Conservation (phyloP, 169 alveolate genomes). For the Plasmodium sp. region DNA sequence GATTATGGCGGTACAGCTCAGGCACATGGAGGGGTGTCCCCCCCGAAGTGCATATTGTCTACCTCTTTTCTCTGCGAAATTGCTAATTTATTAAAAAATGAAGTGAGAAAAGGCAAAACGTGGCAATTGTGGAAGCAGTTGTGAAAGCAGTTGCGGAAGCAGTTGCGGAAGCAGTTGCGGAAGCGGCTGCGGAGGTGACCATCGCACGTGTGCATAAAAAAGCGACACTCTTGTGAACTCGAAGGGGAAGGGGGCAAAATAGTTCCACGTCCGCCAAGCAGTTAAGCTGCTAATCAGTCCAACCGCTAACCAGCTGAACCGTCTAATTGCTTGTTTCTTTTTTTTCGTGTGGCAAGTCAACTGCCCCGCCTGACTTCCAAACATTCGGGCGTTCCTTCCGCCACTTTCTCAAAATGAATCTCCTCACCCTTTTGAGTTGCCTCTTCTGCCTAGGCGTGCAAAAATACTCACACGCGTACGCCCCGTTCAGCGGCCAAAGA, state of each 20-base stretch:
- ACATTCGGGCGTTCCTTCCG: neutral
- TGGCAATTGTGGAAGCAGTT: neutral
- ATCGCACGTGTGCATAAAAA: neutral
- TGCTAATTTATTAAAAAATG: neutral
- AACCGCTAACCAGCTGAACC: neutral
- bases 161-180: neutral
- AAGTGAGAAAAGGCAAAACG: neutral
- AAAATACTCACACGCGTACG: neutral
- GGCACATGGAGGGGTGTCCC: neutral
- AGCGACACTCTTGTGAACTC: neutral
- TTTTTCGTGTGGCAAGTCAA: neutral
- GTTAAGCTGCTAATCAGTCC: neutral
- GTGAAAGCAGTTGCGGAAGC: neutral
- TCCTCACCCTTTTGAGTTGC: neutral
- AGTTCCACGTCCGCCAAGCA: neutral
- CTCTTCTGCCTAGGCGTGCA: neutral
- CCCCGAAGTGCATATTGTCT: neutral
- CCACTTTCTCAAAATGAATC: constrained; percentile 6
- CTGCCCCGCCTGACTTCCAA: neutral
- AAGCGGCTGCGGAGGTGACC: neutral
- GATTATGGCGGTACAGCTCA: neutral
- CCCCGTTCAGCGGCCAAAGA: neutral
- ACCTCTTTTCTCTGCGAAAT: neutral
- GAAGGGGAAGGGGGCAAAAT: neutral
- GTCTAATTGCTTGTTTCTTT: too few relatives aligned